Conservation (phyloP, 371 early-diverging fungal genomes). For the Choanephora cucurbitarum region DNA sequence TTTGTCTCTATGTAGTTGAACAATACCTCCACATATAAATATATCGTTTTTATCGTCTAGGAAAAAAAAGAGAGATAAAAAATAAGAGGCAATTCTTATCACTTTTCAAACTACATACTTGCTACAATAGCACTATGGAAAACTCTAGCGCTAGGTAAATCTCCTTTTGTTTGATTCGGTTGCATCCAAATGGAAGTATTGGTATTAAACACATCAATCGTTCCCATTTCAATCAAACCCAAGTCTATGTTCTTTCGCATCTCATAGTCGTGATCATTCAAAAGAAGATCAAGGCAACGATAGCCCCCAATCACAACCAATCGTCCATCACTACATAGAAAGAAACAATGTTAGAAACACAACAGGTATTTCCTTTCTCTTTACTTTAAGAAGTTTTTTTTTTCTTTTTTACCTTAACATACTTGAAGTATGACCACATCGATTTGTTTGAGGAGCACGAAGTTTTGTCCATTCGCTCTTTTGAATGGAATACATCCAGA, state of each 20-base stretch:
- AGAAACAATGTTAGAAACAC: too few species aligned
- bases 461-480: constrained; percentile 2
- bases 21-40: constrained; percentile 20
- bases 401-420: constrained; percentile 8
- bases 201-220: constrained; percentile 7
- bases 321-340: constrained; percentile 5
- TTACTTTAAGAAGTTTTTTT: too few species aligned
- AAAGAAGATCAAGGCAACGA: background rate
- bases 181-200: background rate
- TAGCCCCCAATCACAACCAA: constrained; percentile 18
- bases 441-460: background rate
- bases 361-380: too few species aligned
- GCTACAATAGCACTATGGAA: constrained; percentile 13
- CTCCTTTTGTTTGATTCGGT: constrained; percentile 4
- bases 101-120: constrained; percentile 1
- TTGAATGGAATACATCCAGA: constrained; percentile 1
- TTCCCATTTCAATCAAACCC: constrained; percentile 1
- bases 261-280: too few species aligned
- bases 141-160: constrained; percentile 2
- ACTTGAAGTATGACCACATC: constrained; percentile 18
- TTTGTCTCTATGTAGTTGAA: too few species aligned
- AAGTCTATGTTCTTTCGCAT: background rate
- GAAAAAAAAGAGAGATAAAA: too few species aligned
- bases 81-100: too few species aligned
- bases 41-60: constrained; percentile 6